These are phyloP conservation scores for Skeletonema tropicum DNA, from an alignment of 108 stramenopile species.

Conservation along the genomic window DNA sequence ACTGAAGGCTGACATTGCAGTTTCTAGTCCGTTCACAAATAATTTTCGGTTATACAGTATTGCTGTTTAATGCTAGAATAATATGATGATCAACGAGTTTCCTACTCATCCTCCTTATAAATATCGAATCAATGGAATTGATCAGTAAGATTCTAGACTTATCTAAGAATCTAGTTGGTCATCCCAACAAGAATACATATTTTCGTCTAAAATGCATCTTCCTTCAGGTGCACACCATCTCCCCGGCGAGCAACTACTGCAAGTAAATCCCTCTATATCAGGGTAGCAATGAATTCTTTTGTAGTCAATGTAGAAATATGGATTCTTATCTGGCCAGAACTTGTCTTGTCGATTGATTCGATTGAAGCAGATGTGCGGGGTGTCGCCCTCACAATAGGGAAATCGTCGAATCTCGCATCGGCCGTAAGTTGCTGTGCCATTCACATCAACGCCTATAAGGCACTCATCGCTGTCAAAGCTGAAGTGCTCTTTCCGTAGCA, in stretches of 20 bases:
- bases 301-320: slow-evolving; percentile 59
- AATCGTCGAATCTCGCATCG: slow-evolving; percentile 49
- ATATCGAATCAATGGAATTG: too few relatives aligned
- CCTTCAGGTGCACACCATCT: slow-evolving; percentile 51
- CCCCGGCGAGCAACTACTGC: slow-evolving; percentile 51
- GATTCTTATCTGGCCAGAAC: slow-evolving; percentile 56
- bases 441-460: slow-evolving; percentile 6
- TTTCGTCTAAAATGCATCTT: slow-evolving; percentile 54
- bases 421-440: slow-evolving; percentile 29
- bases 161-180: background rate
- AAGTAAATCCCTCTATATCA: slow-evolving; percentile 45
- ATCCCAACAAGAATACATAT: slow-evolving; percentile 40
- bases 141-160: too few relatives aligned
- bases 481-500: slow-evolving; percentile 46
- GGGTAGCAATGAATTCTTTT: slow-evolving; percentile 54
- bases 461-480: slow-evolving; percentile 40
- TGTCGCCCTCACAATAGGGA: slow-evolving; percentile 44
- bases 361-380: slow-evolving; percentile 54
- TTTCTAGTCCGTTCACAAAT: background rate
- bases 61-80: too few relatives aligned
- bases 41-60: background rate
- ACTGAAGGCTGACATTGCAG: background rate
- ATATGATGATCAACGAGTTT: background rate
- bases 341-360: slow-evolving; percentile 56
- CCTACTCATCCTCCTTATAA: background rate